Percentiles rank a stretch among this genome's conserved stretches.
Evolutionary conservation across 2,329 filamentous ascomycete species (phyloP).

Genomic region (Coniochaeta sp.): DNA sequence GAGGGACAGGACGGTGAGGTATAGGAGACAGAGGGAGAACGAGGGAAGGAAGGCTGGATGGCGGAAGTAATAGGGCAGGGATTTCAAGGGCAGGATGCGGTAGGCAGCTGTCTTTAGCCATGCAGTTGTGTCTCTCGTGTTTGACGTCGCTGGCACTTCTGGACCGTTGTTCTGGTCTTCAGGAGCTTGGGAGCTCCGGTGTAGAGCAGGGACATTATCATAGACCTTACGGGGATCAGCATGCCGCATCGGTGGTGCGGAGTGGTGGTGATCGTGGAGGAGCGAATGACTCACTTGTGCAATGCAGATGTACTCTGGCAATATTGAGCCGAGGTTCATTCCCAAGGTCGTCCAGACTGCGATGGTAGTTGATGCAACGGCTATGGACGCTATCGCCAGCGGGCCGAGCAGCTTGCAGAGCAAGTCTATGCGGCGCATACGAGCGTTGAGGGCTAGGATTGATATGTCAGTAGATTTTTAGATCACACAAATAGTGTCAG

Average conservation of each 20-base stretch:
- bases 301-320: conserved; percentile 37
- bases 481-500: not conserved
- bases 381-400: conserved; percentile 39
- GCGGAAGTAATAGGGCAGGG: conserved; percentile 35
- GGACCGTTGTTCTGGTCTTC: not conserved
- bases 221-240: not conserved
- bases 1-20: conserved; percentile 54
- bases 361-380: conserved; percentile 31
- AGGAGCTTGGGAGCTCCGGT: not conserved
- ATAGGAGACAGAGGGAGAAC: conserved; percentile 50
- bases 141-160: not conserved
- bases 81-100: conserved; percentile 15
- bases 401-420: conserved; percentile 50
- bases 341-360: conserved; percentile 39
- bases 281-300: conserved; percentile 23
- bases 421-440: conserved; percentile 51
- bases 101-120: conserved; percentile 1
- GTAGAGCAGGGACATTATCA: not conserved
- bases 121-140: not conserved
- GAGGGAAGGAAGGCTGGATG: conserved; percentile 54
- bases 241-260: not conserved
- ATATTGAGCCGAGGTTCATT: conserved; percentile 38
- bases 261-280: not conserved
- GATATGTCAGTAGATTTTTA: not conserved
- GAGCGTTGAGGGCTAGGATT: conserved; percentile 36